Percentiles rank a stretch among this genome's conserved stretches.
phyloP scores from a whole-genome alignment of 768 basidiomycete genomes.

The Agaricus subrufescens region DNA sequence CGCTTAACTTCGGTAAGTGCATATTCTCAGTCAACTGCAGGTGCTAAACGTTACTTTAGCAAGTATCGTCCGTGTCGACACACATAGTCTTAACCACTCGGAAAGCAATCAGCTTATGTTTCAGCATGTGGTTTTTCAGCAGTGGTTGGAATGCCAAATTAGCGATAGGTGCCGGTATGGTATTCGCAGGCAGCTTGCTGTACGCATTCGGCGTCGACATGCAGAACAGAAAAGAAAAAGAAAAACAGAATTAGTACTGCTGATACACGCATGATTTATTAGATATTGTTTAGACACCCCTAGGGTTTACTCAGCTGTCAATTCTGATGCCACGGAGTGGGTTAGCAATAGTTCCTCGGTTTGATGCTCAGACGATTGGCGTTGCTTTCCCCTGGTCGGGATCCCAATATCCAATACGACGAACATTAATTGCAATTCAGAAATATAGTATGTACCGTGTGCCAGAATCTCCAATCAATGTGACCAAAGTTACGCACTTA shows the following conservation, averaged over 20 bases:
- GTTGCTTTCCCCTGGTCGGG: too few relatives aligned
- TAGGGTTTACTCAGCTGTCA: too few relatives aligned
- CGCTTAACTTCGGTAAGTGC: constrained; percentile 66
- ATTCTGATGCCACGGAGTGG: too few relatives aligned
- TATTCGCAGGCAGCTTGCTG: constrained; percentile 62
- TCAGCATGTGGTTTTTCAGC: constrained; percentile 84
- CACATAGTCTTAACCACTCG: constrained; percentile 77
- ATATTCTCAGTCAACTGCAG: constrained; percentile 2
- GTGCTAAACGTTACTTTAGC: constrained; percentile 29
- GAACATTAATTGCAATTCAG: too few relatives aligned
- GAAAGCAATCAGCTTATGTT: constrained; percentile 75
- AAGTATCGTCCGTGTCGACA: constrained; percentile 76
- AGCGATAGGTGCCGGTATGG: constrained; percentile 65
- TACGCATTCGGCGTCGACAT: constrained; percentile 31
- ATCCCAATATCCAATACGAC: too few relatives aligned
- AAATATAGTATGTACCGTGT: too few relatives aligned
- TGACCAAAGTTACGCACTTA: not conserved
- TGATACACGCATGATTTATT: constrained; percentile 6
- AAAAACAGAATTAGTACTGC: not conserved
- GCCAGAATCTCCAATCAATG: too few relatives aligned
- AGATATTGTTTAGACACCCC: too few relatives aligned
- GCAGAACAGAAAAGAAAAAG: constrained; percentile 1
- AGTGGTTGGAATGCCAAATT: constrained; percentile 66
- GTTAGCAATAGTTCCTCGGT: too few relatives aligned
- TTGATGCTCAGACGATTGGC: too few relatives aligned